Base-by-base conservation (phyloP, 768 basidiomycete genomes). In the Amanita rubescens region DNA sequence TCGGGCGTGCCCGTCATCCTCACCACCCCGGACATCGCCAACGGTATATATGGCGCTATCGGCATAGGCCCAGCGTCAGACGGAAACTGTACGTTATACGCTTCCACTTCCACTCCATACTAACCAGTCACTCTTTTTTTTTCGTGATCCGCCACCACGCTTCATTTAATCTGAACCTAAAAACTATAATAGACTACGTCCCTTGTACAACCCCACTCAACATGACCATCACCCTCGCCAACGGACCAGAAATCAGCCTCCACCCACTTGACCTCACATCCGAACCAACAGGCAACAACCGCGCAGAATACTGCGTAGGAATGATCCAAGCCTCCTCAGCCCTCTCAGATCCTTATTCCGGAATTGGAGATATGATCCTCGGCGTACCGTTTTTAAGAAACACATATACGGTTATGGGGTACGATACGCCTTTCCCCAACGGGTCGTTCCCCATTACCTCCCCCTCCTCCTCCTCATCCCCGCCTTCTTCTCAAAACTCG, bases 361-460 rank as follows among this genome's bases (percentile, higher is more conserved):
- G 56, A 12, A 68, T 80, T 15, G 82, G 78, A 0, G 88, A 90
- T 64, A 82, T 91, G 69, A 73, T 91, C 54, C 80, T 91, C 35
- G 89, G 87, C 37, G 84, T 88, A 0, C 82, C 88, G 0, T 91
- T 91, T 63, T 69, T 91, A 60, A 76, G 86, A 10, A 90, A 83
- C 60, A 75, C 80, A 3, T 91, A 92, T 62, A 84, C 80, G 11
- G 87, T 92, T 57, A 78, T 90, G 76, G 83, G 82, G 0, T 88
- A 84, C 63, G 71, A 77, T 43, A 55, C 60, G 0, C 82, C 82
- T 2, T 60, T 69, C 44, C 38, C 65, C 0, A 60, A 73, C 20
- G 84, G 84, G 12, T 59, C 60, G 3, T 81, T 85, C 63, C 68
- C 57, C 10, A 39, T 46, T 24, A 58, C 58, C 35, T 39, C 55